A percentile compares a stretch with the other conserved stretches of the same genome.
Conservation (phyloP, 495 filamentous ascomycete genomes). For the Penicillium diatomitis region DNA sequence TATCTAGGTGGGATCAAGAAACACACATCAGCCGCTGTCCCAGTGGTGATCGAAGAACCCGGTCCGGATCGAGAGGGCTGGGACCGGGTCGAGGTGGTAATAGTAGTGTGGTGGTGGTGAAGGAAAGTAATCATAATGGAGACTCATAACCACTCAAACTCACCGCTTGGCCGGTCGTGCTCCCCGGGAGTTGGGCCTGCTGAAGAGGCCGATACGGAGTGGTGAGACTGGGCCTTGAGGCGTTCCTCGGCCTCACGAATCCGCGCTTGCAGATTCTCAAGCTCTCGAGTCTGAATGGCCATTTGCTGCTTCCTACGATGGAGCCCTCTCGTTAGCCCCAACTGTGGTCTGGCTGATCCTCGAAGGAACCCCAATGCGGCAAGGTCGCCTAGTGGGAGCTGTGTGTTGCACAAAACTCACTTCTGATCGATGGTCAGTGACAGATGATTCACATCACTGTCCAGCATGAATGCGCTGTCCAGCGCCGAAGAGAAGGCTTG, state of each 20-base stretch:
- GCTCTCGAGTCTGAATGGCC: conserved; percentile 63
- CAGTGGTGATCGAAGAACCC: too few species aligned
- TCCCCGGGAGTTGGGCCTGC: conserved; percentile 1
- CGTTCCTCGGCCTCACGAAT: conserved; percentile 79
- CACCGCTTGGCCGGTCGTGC: conserved; percentile 15
- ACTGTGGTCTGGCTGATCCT: too few species aligned
- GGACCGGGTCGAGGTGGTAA: too few species aligned
- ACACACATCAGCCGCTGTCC: too few species aligned
- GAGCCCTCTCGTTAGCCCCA: neutral
- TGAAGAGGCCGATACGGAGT: neutral
- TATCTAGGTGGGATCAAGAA: too few species aligned
- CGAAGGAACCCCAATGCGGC: too few species aligned
- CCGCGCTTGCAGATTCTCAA: conserved; percentile 74
- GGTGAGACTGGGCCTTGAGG: conserved; percentile 42
- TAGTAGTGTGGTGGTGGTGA: neutral
- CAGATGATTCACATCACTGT: conserved; percentile 69
- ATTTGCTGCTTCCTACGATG: conserved; percentile 55
- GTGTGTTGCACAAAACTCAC: conserved; percentile 40
- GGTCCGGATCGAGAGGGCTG: too few species aligned
- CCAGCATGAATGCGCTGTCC: conserved; percentile 80
- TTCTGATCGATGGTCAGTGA: conserved; percentile 73
- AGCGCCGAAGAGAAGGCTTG: conserved; percentile 78
- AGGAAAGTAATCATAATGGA: conserved; percentile 7
- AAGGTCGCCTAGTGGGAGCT: too few species aligned
- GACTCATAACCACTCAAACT: conserved; percentile 19